These are phyloP conservation scores for Urostyla sp. DNA, from an alignment of 73 alveolate species.

Conservation along the genomic window DNA sequence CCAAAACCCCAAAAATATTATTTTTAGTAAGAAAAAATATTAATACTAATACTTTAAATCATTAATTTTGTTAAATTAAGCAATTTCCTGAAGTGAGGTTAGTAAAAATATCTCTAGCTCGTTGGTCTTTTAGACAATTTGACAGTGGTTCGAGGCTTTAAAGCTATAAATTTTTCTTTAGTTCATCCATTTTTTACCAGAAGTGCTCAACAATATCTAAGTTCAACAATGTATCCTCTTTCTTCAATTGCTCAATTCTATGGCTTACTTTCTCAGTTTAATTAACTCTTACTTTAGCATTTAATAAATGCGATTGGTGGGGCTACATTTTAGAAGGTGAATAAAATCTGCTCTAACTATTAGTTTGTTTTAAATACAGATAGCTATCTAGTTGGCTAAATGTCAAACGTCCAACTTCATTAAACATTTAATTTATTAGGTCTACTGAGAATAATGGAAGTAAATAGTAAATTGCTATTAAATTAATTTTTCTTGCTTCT, in stretches of 20 bases:
- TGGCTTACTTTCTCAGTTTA: conserved; percentile 27
- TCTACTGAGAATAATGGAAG: conserved; percentile 41
- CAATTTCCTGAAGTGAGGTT: conserved; percentile 8
- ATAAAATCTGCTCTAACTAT: conserved; percentile 14
- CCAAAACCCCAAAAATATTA: too few relatives aligned
- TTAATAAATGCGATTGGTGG: background rate
- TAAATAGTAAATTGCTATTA: conserved; percentile 47
- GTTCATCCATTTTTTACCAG: conserved; percentile 21
- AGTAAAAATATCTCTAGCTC: background rate
- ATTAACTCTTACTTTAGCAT: background rate
- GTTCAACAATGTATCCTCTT: conserved; percentile 49
- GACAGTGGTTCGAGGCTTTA: conserved; percentile 39
- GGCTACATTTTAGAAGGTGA: conserved; percentile 27
- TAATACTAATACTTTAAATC: background rate
- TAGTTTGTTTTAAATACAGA: conserved; percentile 13
- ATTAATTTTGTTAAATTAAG: background rate
- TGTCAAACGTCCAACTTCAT: conserved; percentile 24
- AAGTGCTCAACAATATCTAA: conserved; percentile 36
- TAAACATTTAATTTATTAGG: background rate
- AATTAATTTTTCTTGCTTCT: conserved; percentile 40
- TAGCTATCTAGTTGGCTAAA: conserved; percentile 28
- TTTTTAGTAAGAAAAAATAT: too few relatives aligned
- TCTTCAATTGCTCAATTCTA: conserved; percentile 41
- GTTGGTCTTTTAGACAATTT: background rate
- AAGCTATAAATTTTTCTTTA: conserved; percentile 3